Evolutionary conservation across 1,284 basidiomycete species (phyloP).

Genomic region (Rhizopogon parksii): DNA sequence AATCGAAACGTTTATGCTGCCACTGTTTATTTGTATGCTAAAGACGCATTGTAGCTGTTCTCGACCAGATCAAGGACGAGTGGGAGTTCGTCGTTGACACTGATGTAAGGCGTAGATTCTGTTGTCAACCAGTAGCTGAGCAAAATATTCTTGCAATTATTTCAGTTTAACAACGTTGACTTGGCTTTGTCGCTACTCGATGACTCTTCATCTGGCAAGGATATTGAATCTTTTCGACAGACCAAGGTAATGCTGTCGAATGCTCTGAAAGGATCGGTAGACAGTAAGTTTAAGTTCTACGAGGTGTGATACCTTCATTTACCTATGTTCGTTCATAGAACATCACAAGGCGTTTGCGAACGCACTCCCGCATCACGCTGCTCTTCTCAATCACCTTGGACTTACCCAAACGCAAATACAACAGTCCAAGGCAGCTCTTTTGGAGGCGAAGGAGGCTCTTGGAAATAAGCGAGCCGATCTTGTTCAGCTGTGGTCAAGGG

Average conservation of each 20-base stretch:
- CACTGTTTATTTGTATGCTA: slow-evolving; percentile 1
- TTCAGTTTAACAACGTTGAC: slow-evolving; percentile 86
- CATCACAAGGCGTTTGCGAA: slow-evolving; percentile 91
- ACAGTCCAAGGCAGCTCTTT: slow-evolving; percentile 65
- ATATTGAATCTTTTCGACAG: slow-evolving; percentile 66
- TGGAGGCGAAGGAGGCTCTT: slow-evolving; percentile 73
- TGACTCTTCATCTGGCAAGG: slow-evolving; percentile 59
- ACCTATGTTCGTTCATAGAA: slow-evolving; percentile 35
- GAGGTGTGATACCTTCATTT: neutral
- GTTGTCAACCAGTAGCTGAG: slow-evolving; percentile 1
- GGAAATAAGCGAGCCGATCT: slow-evolving; percentile 79
- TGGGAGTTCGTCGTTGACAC: slow-evolving; percentile 87
- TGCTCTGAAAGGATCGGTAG: slow-evolving; percentile 77
- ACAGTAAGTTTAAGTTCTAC: slow-evolving; percentile 49
- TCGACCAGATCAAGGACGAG: slow-evolving; percentile 80
- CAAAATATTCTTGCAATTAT: slow-evolving; percentile 1
- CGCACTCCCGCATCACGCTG: slow-evolving; percentile 81
- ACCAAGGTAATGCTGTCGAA: slow-evolving; percentile 72
- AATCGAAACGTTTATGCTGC: neutral
- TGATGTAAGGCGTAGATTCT: slow-evolving; percentile 49
- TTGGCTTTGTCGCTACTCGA: slow-evolving; percentile 83
- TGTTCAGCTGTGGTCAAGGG: slow-evolving; percentile 78
- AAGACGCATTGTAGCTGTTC: slow-evolving; percentile 47
- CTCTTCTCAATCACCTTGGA: slow-evolving; percentile 63
- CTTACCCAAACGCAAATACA: slow-evolving; percentile 69